Percentiles rank a stretch among this genome's conserved stretches.
Evolutionary conservation across 176 grass and related monocot species (phyloP).

Genomic region (Leersia perrieri): DNA sequence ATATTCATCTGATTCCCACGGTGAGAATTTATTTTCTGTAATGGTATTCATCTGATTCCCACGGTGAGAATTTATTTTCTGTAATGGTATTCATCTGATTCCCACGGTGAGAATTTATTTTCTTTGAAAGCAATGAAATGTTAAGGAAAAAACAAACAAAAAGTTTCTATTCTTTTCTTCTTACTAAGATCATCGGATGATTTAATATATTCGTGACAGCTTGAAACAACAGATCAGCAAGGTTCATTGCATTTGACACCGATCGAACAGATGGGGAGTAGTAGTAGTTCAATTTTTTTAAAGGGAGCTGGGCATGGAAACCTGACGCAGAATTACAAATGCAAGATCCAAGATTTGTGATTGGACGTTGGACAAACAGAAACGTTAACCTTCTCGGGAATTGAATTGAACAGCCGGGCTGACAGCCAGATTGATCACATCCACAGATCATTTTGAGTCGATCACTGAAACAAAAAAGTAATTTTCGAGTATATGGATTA

Average conservation of each 20-base stretch:
- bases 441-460: neutral
- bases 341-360: constrained; percentile 34
- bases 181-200: neutral
- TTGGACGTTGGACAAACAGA: constrained; percentile 8
- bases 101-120: too few species aligned
- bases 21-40: too few species aligned
- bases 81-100: too few species aligned
- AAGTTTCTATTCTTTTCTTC: neutral
- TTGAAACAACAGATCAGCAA: neutral
- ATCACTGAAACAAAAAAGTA: neutral
- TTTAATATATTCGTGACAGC: neutral
- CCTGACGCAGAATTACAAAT: neutral
- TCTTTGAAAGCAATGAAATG: neutral
- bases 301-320: neutral
- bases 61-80: too few species aligned
- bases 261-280: neutral
- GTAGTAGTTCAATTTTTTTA: neutral
- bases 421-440: neutral
- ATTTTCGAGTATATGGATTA: neutral
- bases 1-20: too few species aligned
- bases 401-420: constrained; percentile 6
- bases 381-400: constrained; percentile 10
- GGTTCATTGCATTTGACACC: neutral
- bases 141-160: neutral
- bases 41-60: too few species aligned